phyloP scores from a whole-genome alignment of 257 asterid genomes.

The Mitragyna speciosa region DNA sequence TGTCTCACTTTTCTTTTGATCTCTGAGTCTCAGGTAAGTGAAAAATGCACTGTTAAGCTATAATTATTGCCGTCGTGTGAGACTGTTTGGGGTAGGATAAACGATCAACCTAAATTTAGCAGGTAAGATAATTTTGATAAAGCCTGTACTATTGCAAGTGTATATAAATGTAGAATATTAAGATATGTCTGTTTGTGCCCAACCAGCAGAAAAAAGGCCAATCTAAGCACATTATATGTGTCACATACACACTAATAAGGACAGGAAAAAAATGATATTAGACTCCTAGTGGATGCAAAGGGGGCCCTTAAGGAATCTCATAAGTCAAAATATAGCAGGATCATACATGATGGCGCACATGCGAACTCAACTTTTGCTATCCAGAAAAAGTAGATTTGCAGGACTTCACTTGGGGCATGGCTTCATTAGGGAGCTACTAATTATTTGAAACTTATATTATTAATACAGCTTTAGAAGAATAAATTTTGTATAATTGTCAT shows the following conservation, averaged over 20 bases:
- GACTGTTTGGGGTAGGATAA: slow-evolving; percentile 1
- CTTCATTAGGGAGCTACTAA: slow-evolving; percentile 7
- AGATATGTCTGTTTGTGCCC: slow-evolving; percentile 34
- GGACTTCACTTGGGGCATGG: slow-evolving; percentile 1
- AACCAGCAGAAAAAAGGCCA: slow-evolving; percentile 15
- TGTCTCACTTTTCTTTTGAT: too few relatives aligned
- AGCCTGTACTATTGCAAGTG: not conserved
- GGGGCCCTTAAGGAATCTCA: slow-evolving; percentile 53
- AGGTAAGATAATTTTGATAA: not conserved
- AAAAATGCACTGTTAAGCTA: slow-evolving; percentile 7
- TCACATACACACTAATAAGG: slow-evolving; percentile 2
- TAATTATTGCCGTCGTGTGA: not conserved
- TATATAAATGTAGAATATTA: not conserved
- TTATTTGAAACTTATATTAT: not conserved
- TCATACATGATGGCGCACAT: slow-evolving; percentile 53
- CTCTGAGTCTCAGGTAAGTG: not conserved
- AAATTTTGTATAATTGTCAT: not conserved
- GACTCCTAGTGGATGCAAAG: slow-evolving; percentile 32
- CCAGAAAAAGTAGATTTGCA: slow-evolving; percentile 26
- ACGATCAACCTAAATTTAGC: not conserved
- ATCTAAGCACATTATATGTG: slow-evolving; percentile 5
- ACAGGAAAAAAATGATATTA: slow-evolving; percentile 20
- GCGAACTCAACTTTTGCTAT: slow-evolving; percentile 52
- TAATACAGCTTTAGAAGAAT: not conserved
- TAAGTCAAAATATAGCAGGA: slow-evolving; percentile 51